phyloP scores from a whole-genome alignment of 2,329 filamentous ascomycete genomes.

The Fusarium verrucosum region DNA sequence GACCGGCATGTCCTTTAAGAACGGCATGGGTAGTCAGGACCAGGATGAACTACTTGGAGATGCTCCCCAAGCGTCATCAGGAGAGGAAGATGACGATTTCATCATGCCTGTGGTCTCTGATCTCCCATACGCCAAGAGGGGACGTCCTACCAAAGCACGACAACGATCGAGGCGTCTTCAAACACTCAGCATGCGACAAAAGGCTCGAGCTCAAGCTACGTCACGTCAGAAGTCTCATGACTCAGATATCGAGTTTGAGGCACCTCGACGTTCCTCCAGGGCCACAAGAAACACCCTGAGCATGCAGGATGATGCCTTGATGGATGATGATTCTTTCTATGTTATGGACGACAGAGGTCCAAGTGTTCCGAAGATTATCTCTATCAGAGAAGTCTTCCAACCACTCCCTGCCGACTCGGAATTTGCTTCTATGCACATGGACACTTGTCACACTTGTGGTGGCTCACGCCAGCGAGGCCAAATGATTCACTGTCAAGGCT shows the following conservation, averaged over 20 bases:
- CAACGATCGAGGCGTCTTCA: constrained; percentile 37
- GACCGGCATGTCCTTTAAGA: constrained; percentile 42
- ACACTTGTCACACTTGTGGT: constrained; percentile 76
- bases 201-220: not conserved
- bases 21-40: constrained; percentile 36
- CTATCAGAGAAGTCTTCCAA: constrained; percentile 79
- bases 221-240: constrained; percentile 43
- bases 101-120: constrained; percentile 51
- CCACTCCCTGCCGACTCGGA: constrained; percentile 66
- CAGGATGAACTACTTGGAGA: constrained; percentile 49
- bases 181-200: constrained; percentile 22
- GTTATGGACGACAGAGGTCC: constrained; percentile 57
- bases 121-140: constrained; percentile 42
- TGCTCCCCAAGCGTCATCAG: constrained; percentile 39
- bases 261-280: constrained; percentile 59
- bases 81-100: constrained; percentile 50
- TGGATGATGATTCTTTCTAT: constrained; percentile 68
- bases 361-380: constrained; percentile 63
- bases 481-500: constrained; percentile 91
- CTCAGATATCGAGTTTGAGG: constrained; percentile 64
- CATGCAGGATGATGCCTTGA: constrained; percentile 62
- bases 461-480: constrained; percentile 62
- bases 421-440: constrained; percentile 76
- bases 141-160: constrained; percentile 35
- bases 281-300: constrained; percentile 54